These are phyloP conservation scores for Penicillium paradoxum DNA, from an alignment of 495 filamentous ascomycete species.

Conservation along the genomic window DNA sequence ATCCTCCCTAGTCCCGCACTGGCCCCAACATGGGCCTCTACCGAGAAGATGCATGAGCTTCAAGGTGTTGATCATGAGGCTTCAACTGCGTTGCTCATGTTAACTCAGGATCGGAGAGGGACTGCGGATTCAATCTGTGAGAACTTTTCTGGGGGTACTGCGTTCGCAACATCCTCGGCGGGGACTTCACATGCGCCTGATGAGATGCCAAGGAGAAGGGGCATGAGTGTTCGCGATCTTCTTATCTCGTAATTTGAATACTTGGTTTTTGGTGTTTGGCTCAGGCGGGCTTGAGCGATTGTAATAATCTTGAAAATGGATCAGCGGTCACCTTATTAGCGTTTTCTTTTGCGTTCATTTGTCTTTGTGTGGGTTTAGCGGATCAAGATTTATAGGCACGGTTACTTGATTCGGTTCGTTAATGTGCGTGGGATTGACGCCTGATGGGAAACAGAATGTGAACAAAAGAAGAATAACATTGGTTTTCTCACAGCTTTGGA, in stretches of 20 bases:
- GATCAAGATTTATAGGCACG: no score
- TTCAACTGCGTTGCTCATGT: constrained; percentile 72
- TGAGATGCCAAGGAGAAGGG: constrained; percentile 31
- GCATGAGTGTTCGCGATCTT: constrained; percentile 78
- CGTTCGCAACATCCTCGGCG: constrained; percentile 5
- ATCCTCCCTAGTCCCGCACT: constrained; percentile 42
- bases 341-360: no score
- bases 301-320: background rate
- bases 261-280: background rate
- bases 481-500: no score
- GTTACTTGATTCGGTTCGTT: no score
- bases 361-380: no score
- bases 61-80: constrained; percentile 67
- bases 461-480: no score
- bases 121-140: constrained; percentile 33
- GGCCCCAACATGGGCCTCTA: constrained; percentile 26
- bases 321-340: no score
- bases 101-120: constrained; percentile 63
- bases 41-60: constrained; percentile 23
- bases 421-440: no score
- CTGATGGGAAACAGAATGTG: no score
- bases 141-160: constrained; percentile 15
- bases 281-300: background rate
- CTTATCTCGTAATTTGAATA: constrained; percentile 49
- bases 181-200: background rate